Evolutionary conservation across 768 basidiomycete species (phyloP).

Genomic region (Leucocoprinus leucothites): DNA sequence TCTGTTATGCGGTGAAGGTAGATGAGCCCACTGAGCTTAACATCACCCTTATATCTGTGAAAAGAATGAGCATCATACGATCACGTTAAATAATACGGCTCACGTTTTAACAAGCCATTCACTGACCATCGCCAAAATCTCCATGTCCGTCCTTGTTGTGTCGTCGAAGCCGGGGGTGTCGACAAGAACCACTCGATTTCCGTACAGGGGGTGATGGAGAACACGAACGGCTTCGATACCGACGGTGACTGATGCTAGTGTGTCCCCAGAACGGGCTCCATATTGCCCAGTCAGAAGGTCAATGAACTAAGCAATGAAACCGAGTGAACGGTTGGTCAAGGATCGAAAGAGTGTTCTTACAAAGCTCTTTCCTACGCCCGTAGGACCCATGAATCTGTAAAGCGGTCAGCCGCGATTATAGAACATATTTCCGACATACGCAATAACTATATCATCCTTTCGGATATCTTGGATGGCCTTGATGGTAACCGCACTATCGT

Average conservation of each 20-base stretch:
- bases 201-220: background rate
- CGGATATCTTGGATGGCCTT: too few species aligned
- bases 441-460: too few species aligned
- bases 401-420: too few species aligned
- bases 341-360: too few species aligned
- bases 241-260: slow-evolving; percentile 9
- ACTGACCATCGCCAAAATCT: slow-evolving; percentile 11
- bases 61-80: background rate
- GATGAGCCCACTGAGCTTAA: slow-evolving; percentile 18
- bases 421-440: too few species aligned
- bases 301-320: slow-evolving; percentile 2
- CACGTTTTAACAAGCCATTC: slow-evolving; percentile 11
- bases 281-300: background rate
- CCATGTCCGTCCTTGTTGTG: slow-evolving; percentile 5
- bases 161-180: slow-evolving; percentile 18
- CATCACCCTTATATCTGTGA: slow-evolving; percentile 16
- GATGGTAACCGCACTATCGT: too few species aligned
- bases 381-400: too few species aligned
- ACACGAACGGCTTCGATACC: slow-evolving; percentile 3
- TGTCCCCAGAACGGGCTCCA: background rate
- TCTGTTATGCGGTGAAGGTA: slow-evolving; percentile 14
- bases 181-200: slow-evolving; percentile 12
- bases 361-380: too few species aligned
- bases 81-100: background rate
- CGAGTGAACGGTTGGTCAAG: too few species aligned